Evolutionary conservation across 768 basidiomycete species (phyloP).

Genomic region (Panaeolus papilionaceus): DNA sequence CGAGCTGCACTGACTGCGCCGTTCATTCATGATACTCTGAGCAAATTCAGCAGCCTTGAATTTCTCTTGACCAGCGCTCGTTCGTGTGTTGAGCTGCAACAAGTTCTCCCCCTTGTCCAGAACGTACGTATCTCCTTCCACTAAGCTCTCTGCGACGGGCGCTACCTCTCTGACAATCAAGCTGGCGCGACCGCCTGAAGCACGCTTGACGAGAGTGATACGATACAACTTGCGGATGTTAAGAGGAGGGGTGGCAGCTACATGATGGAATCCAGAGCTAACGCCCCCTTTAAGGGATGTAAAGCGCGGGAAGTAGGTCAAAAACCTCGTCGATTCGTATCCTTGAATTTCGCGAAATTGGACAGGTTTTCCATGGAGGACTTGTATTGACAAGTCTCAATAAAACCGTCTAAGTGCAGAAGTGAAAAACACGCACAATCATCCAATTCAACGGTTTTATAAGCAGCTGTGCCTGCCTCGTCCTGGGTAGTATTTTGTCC

Average conservation of each 20-base stretch:
- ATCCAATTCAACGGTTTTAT: slow-evolving; percentile 72
- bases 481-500: slow-evolving; percentile 65
- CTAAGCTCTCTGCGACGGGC: slow-evolving; percentile 49
- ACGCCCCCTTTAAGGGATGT: slow-evolving; percentile 38
- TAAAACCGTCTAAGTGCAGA: background rate
- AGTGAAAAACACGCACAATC: slow-evolving; percentile 50
- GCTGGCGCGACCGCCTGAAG: slow-evolving; percentile 29
- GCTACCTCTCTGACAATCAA: slow-evolving; percentile 58
- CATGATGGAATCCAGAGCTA: slow-evolving; percentile 39
- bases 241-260: slow-evolving; percentile 35
- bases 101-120: slow-evolving; percentile 61
- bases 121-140: slow-evolving; percentile 63
- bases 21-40: slow-evolving; percentile 46
- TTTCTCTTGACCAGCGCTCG: slow-evolving; percentile 59
- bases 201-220: slow-evolving; percentile 42
- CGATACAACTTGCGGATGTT: slow-evolving; percentile 57
- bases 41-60: slow-evolving; percentile 70
- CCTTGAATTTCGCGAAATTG: slow-evolving; percentile 70
- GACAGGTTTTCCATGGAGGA: slow-evolving; percentile 59
- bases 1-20: slow-evolving; percentile 48
- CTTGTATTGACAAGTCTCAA: slow-evolving; percentile 33
- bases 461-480: slow-evolving; percentile 67
- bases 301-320: slow-evolving; percentile 40
- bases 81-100: slow-evolving; percentile 63
- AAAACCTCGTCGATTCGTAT: slow-evolving; percentile 55